Evolutionary conservation across 2,329 filamentous ascomycete genomes (phyloP), one percentile per base, ranked within the genome.

Genomic region (Cercospora janseana): DNA sequence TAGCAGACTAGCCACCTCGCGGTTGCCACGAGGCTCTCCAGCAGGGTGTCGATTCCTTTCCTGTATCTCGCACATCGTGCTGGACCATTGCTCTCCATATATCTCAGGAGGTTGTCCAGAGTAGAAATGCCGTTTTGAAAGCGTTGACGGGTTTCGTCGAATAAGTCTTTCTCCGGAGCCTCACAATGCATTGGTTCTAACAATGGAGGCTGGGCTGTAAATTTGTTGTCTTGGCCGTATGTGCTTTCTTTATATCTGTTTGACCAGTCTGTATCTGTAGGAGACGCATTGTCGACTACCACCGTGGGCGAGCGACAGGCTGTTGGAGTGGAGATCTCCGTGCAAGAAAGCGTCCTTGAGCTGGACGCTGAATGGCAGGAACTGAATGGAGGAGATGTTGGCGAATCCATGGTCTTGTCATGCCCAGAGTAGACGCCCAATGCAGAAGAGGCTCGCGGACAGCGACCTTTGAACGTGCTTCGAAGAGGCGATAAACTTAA

Each of bases 1-100:
- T 54, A 56, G 6, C 34, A 28, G 0, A 56, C 54, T 7, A 58
- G 46, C 56, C 56, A 58, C 38, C 48, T 45, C 8, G 54, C 56
- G 43, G 54, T 51, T 3, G 45, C 41, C 16, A 56, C 43, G 3
- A 58, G 49, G 23, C 47, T 54, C 3, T 45, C 54, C 1, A 58
- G 46, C 3, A 58, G 32, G 1, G 47, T 40, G n/a, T 52, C 51
- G 16, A 58, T 54, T 8, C 51, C 50, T 29, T 23, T 32, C 28
- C 38, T 42, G 26, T 48, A 49, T 2, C 20, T 40, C 37, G 50
- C 49, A 38, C 51, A 49, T 21, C 34, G 40, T n/a, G 45, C 20
- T 8, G 50, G 32, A 3, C 49, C 51, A 3, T 37, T 38, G n/a
- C 35, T 15, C 37, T 56, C 45, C 46, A 56, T 46, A 28, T 45